phyloP scores from a whole-genome alignment of 192 early-diverging fungal genomes.

The Jimgerdemannia lactiflua region DNA sequence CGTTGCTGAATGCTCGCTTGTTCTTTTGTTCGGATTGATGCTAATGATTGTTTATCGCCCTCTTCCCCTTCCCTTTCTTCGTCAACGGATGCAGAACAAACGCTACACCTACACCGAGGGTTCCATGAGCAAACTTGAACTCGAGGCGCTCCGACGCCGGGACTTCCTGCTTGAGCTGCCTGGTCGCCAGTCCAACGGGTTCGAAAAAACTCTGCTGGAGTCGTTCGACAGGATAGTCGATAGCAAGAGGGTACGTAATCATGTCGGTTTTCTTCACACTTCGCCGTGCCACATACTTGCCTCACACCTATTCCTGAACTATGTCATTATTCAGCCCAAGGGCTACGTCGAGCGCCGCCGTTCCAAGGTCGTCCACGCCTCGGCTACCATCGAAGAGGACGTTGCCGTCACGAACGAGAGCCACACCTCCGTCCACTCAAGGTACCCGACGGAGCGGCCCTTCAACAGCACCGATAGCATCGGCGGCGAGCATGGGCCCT shows the following conservation, averaged over 20 bases:
- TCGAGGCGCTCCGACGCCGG: not conserved
- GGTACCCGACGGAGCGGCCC: not conserved
- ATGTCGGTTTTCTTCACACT: not conserved
- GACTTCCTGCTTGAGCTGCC: not conserved
- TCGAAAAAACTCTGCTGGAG: slow-evolving; percentile 22
- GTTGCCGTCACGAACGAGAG: not conserved
- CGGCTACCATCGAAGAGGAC: slow-evolving; percentile 8
- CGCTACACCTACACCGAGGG: not conserved
- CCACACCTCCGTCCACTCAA: not conserved
- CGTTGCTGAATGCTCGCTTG: not conserved
- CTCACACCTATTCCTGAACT: not conserved
- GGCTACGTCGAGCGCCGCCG: slow-evolving; percentile 2
- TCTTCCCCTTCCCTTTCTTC: not conserved
- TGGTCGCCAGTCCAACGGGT: slow-evolving; percentile 2
- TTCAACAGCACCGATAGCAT: slow-evolving; percentile 12
- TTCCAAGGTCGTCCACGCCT: slow-evolving; percentile 12
- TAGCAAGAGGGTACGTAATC: slow-evolving; percentile 2
- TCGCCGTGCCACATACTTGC: not conserved
- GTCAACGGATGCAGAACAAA: not conserved
- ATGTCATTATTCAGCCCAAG: slow-evolving; percentile 3
- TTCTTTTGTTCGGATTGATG: not conserved
- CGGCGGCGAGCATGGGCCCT: slow-evolving; percentile 5
- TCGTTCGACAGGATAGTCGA: slow-evolving; percentile 8
- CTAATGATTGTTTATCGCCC: not conserved
- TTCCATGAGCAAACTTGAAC: not conserved